Evolutionary conservation across 2,329 filamentous ascomycete species (phyloP), one percentile per base, ranked within the genome.

Genomic region (Lachnellula hyalina): DNA sequence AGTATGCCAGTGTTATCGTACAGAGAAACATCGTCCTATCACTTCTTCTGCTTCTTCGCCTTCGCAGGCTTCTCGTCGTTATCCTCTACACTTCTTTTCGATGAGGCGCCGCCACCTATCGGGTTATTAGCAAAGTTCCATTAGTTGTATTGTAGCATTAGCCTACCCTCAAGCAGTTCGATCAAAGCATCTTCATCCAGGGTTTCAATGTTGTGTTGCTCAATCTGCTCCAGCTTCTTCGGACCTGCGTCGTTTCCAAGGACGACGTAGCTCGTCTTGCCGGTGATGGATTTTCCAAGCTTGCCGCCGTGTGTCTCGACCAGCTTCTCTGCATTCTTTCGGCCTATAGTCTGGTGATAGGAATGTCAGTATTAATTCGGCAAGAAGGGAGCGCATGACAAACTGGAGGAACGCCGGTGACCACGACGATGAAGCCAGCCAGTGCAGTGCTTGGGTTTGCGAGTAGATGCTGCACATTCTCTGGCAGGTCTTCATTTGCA

Each of bases 161-260:
- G 8, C 36, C 17, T 40, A 40, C 17, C 46, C 49, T 63, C 61
- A 11, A 66, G 42, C 42, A 62, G 25, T 1, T 45, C 51, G 12
- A 66, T 54, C 2, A 66, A 54, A 2, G 42, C 59, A 21, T 57
- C 57, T 32, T 64, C 62, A 53, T 63, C 52, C 15, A 59, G 25
- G 3, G 51, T 58, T 23, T 60, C 35, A 9, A 63, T 45, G 12
- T 56, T 53, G 7, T 59, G 49, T 1, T 56, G 36, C 44, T 52
- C 53, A 17, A 65, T 64, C 40, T 65, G 49, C 5, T 62, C 57
- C 28, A 65, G 51, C 56, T 66, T 63, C 38, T 58, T 62, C 1
- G 62, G 63, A n/a, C 59, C 62, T 15, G 64, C 59, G 25, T 64
- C 57, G 52, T 63, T 57, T 5, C 64, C 63, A 9, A 66, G 46